Base-by-base conservation (phyloP, 164 flowering plant species). In the Buxus sempervirens region DNA sequence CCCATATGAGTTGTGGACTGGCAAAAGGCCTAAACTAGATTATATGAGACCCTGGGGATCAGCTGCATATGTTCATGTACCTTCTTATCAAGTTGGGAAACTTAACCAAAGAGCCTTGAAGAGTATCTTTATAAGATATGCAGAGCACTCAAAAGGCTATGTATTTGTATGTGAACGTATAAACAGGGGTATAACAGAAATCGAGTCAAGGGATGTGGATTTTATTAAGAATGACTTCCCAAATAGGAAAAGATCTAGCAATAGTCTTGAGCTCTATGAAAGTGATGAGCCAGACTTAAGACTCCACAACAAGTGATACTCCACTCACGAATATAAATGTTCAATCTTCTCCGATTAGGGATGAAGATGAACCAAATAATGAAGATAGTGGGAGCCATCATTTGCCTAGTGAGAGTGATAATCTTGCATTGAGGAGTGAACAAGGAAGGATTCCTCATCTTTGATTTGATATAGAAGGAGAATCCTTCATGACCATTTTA, bases 71-170 rank as follows among this genome's bases (percentile, higher is more conserved):
- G 70, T 66, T 21, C 42, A 22, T 26, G 36, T 45, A 16, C 1
- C 56, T 56, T 64, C 56, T 12, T 60, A 61, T 21, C 51, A 60
- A 42, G 6, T 28, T 61, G 59, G 62, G 36, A 72, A 72, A 19
- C 26, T 66, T 26, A 0, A n/a, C n/a, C n/a, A n/a, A n/a, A n/a
- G n/a, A n/a, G n/a, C n/a, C n/a, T n/a, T n/a, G n/a, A 72, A 72
- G 23, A 4, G 21, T 13, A 60, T 54, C 54, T 72, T 72, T 66
- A 72, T 58, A 20, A 54, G 70, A 60, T 59, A 72, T 36, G 18
- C 58, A 1, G 22, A 60, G 9, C n/a, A 53, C 23, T 62, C 61
- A 4, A 70, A 25, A 23, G 67, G 23, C 25, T 70, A 28, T 22
- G 36, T 54, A 1, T 25, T 66, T 20, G 9, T 62, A 22, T 48